Evolutionary conservation across 169 alveolate species (phyloP).

Genomic region (Cryptosporidium ubiquitum): DNA sequence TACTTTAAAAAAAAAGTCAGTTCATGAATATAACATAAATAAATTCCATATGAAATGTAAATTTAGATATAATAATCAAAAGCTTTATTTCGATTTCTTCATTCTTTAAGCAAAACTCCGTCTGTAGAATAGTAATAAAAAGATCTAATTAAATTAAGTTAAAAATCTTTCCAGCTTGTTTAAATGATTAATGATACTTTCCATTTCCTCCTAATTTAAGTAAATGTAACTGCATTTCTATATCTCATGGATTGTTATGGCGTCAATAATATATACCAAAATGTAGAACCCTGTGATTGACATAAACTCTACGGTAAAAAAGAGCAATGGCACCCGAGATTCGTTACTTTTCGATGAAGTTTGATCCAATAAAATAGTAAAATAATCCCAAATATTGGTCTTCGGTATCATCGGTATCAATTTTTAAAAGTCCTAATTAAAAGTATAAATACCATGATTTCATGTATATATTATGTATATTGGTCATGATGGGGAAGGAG

Average conservation of each 20-base stretch:
- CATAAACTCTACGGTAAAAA: slow-evolving; percentile 45
- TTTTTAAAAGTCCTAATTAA: neutral
- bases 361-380: slow-evolving; percentile 53
- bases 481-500: neutral
- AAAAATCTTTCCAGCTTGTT: neutral
- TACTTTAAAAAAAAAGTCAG: neutral
- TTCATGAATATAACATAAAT: neutral
- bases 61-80: neutral
- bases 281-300: slow-evolving; percentile 75
- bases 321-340: slow-evolving; percentile 76
- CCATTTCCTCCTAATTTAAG: neutral
- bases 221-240: neutral
- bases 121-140: neutral
- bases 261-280: neutral
- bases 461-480: too few species aligned
- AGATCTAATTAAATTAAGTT: neutral
- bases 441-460: too few species aligned
- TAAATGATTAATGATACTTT: neutral
- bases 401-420: slow-evolving; percentile 65
- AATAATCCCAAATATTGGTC: slow-evolving; percentile 36
- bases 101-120: neutral
- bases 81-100: neutral
- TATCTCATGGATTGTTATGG: too few species aligned
- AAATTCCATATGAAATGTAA: neutral
- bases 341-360: slow-evolving; percentile 66